phyloP scores from a whole-genome alignment of 2,329 filamentous ascomycete genomes.

The Dactylonectria macrodidyma region DNA sequence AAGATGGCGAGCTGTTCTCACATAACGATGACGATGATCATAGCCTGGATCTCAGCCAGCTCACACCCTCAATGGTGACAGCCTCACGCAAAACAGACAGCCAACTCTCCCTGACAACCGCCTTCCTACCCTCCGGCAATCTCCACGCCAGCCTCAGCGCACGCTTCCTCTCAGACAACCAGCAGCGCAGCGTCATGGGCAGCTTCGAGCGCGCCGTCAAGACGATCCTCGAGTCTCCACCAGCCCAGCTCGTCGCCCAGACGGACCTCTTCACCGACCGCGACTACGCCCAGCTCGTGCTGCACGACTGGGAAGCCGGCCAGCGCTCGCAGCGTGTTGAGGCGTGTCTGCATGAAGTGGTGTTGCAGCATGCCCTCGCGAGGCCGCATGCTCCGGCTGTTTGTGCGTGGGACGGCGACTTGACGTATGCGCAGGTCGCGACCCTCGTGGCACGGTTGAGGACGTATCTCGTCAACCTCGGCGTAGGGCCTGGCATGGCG shows the following conservation, averaged over 20 bases:
- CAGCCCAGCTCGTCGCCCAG: constrained; percentile 59
- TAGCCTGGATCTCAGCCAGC: constrained; percentile 10
- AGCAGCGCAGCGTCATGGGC: constrained; percentile 64
- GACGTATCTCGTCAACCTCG: constrained; percentile 64
- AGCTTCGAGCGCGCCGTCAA: constrained; percentile 68
- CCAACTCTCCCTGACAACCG: constrained; percentile 62
- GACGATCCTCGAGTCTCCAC: constrained; percentile 60
- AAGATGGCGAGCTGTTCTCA: constrained; percentile 53
- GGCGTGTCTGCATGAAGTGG: constrained; percentile 61
- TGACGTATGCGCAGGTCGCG: constrained; percentile 59
- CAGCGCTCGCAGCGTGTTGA: constrained; percentile 57
- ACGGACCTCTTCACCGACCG: constrained; percentile 69
- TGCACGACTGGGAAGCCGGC: constrained; percentile 64
- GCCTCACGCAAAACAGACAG: constrained; percentile 58
- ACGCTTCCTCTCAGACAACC: constrained; percentile 58
- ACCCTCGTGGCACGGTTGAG: constrained; percentile 57
- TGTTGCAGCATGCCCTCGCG: constrained; percentile 57
- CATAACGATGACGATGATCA: constrained; percentile 29
- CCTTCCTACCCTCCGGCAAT: constrained; percentile 55
- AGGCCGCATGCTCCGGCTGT: constrained; percentile 59
- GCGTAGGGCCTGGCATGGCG: constrained; percentile 67
- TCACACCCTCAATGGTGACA: constrained; percentile 32
- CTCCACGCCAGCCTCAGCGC: constrained; percentile 62
- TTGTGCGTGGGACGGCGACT: constrained; percentile 61
- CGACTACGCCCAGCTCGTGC: constrained; percentile 68